Base-by-base conservation (phyloP, 1,139 yeast genomes). In the Nakaseomyces bracarensis region DNA sequence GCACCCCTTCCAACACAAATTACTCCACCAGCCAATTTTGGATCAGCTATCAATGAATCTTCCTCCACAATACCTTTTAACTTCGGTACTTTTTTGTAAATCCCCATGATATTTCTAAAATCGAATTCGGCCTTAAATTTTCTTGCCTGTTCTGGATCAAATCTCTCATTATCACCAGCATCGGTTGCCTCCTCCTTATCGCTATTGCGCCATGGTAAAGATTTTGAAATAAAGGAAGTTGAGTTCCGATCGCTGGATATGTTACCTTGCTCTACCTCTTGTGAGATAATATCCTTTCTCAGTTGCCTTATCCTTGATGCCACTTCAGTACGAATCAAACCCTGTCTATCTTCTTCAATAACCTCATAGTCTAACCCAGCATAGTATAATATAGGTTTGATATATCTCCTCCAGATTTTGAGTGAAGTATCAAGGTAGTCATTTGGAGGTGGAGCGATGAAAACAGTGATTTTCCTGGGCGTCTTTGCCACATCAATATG, bases 1-100 rank as follows among this genome's bases (percentile, higher is more conserved):
- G 97, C 91, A 44, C 98, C 98, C 59, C 99, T 73, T 2, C 99
- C 99, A 25, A 93, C 68, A 61, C 96, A 85, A 19, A 93, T 74
- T 11, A 87, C 81, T 39, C 98, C 98, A 16, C 96, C 96, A 7
- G 81, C 75, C 22, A 68, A 61, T 8, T 61, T 55, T 6, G 71
- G 71, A 47, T 69, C 67, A 19, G 49, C 48, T 11, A 57, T 61
- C 8, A 57, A 36, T 0, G 71, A 63, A 54, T 79, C 85, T 44
- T 78, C 82, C 43, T 67, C 58, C 5, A 65, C 53, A 2, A 73
- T 60, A 18, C 52, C 49, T 8, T 67, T 51, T 2, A 72, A 65
- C 9, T 64, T 65, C 29, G 50, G 50, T 14, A 39, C 60, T 20
- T 70, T 61, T 55, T 73, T 74, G 43, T 63, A 70, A 35, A 79